A percentile compares a stretch with the other conserved stretches of the same genome.
These are phyloP conservation scores for Suillus discolor DNA, from an alignment of 768 basidiomycete species.

Conservation along the genomic window DNA sequence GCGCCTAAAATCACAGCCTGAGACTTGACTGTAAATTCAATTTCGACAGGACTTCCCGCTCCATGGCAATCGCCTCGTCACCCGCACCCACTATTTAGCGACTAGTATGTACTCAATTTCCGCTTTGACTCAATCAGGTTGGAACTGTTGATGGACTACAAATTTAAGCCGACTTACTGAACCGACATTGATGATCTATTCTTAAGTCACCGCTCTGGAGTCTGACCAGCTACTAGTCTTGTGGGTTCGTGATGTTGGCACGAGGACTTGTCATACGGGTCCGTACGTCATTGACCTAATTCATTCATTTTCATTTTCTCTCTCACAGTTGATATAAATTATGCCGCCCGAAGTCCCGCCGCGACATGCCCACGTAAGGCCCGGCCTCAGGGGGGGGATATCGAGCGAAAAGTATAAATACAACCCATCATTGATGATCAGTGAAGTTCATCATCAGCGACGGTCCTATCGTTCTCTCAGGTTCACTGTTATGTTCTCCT, in stretches of 20 bases:
- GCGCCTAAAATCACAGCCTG: not conserved
- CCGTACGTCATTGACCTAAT: not conserved
- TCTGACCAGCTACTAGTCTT: not conserved
- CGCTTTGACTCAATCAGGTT: not conserved
- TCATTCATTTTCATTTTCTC: not conserved
- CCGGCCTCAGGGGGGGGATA: too few species aligned
- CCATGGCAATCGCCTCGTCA: not conserved
- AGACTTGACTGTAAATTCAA: not conserved
- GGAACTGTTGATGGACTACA: not conserved
- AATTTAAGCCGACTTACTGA: not conserved
- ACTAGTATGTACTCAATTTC: not conserved
- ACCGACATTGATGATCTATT: not conserved
- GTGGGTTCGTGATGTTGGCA: not conserved
- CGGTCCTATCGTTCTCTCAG: not conserved
- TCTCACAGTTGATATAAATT: not conserved
- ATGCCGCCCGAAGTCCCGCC: not conserved
- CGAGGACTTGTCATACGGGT: not conserved
- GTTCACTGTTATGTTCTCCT: slow-evolving; percentile 13
- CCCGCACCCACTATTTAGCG: not conserved
- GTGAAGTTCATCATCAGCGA: too few species aligned
- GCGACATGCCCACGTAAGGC: not conserved
- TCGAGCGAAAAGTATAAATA: not conserved
- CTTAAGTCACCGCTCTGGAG: not conserved
- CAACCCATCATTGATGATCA: not conserved
- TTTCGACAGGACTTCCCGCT: not conserved